Evolutionary conservation across 805 yeast genomes (phyloP).

Genomic region (Cyberlindnera maclurae): DNA sequence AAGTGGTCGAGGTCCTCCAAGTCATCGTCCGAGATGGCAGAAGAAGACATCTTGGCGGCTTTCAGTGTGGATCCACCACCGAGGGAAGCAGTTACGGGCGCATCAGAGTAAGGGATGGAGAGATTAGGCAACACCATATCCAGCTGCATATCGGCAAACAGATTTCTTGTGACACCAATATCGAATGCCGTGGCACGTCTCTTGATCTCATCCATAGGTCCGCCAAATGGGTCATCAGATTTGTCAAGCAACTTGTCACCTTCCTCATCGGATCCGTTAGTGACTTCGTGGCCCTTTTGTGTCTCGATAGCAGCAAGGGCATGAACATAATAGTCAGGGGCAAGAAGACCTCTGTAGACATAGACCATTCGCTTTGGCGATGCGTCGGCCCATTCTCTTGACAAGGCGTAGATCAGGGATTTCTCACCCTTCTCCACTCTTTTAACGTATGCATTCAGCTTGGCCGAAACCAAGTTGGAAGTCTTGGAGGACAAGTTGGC

Average conservation of each 20-base stretch:
- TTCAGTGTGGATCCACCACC: conserved; percentile 23
- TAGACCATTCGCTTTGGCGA: conserved; percentile 86
- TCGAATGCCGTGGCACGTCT: conserved; percentile 50
- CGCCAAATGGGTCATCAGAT: conserved; percentile 12
- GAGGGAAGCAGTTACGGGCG: conserved; percentile 71
- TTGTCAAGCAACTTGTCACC: conserved; percentile 16
- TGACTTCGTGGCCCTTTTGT: conserved; percentile 30
- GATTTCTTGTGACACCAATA: conserved; percentile 35
- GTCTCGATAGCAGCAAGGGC: conserved; percentile 58
- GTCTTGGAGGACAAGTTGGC: conserved; percentile 74
- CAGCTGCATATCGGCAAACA: conserved; percentile 29
- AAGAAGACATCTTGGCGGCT: conserved; percentile 1
- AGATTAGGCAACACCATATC: conserved; percentile 36
- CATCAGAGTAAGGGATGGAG: conserved; percentile 60
- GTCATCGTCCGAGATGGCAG: conserved; percentile 34
- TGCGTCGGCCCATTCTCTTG: conserved; percentile 89
- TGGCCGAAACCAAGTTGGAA: conserved; percentile 75
- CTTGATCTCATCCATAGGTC: conserved; percentile 23
- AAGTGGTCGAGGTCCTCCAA: conserved; percentile 37
- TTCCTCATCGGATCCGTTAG: conserved; percentile 11
- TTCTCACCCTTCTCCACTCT: conserved; percentile 80
- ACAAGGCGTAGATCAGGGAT: conserved; percentile 61
- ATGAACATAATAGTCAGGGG: conserved; percentile 68
- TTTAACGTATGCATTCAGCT: conserved; percentile 77
- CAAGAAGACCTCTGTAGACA: conserved; percentile 71